A percentile compares a stretch with the other conserved stretches of the same genome.
Conservation (phyloP, 805 yeast genomes). For the Metschnikowia baotianmanensis region DNA sequence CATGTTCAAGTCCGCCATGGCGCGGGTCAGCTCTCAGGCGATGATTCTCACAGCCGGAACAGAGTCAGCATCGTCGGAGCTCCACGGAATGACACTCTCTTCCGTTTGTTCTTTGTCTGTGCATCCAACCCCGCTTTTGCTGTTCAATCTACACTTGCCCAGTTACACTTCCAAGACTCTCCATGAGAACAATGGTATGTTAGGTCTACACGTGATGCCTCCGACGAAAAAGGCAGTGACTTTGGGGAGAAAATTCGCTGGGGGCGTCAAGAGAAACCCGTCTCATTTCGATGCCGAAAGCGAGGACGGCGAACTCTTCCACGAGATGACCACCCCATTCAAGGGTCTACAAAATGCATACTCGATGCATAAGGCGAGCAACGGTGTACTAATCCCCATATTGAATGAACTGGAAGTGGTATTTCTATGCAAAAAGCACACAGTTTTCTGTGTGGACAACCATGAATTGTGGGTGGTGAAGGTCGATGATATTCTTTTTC, state of each 20-base stretch:
- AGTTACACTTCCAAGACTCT: slow-evolving; percentile 72
- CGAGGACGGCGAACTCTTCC: slow-evolving; percentile 36
- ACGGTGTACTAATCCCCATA: slow-evolving; percentile 48
- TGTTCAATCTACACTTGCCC: slow-evolving; percentile 85
- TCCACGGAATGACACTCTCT: slow-evolving; percentile 80
- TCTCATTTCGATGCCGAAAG: slow-evolving; percentile 14
- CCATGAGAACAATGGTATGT: slow-evolving; percentile 46
- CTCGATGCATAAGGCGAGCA: slow-evolving; percentile 18
- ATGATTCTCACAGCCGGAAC: slow-evolving; percentile 40
- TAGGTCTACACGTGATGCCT: slow-evolving; percentile 75
- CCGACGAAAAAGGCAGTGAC: slow-evolving; percentile 55
- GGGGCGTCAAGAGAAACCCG: slow-evolving; percentile 48
- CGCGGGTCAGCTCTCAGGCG: slow-evolving; percentile 40
- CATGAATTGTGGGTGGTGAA: slow-evolving; percentile 91
- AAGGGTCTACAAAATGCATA: slow-evolving; percentile 27
- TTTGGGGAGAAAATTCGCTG: slow-evolving; percentile 64
- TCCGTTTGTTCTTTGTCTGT: slow-evolving; percentile 82
- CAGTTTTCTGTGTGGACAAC: slow-evolving; percentile 62
- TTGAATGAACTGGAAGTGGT: slow-evolving; percentile 56
- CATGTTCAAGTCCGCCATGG: slow-evolving; percentile 33
- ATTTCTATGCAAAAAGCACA: slow-evolving; percentile 56
- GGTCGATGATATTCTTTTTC: slow-evolving; percentile 55
- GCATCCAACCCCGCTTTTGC: slow-evolving; percentile 72
- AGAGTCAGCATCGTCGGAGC: slow-evolving; percentile 11
- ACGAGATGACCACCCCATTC: slow-evolving; percentile 58